Percentiles rank a stretch among this genome's conserved stretches.
These are phyloP conservation scores for Cenococcum geophilum DNA, from an alignment of 495 filamentous ascomycete species.

Conservation along the genomic window DNA sequence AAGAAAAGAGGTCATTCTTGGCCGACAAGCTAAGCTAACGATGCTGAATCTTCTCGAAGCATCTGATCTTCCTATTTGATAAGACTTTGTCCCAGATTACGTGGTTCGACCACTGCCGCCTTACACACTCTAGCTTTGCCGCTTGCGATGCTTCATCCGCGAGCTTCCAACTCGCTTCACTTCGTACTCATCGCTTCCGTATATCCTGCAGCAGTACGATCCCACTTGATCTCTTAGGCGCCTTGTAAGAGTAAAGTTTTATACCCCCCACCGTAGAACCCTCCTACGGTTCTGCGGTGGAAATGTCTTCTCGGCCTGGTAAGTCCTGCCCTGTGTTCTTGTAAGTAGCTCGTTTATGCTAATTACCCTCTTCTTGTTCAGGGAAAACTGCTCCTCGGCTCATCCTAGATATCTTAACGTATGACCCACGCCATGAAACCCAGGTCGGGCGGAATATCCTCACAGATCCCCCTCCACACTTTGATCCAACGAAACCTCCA, in stretches of 20 bases:
- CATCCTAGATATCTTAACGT: conserved; percentile 50
- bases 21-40: not conserved
- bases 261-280: not conserved
- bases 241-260: no score
- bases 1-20: not conserved
- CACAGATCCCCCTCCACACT: conserved; percentile 47
- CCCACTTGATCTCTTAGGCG: not conserved
- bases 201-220: not conserved
- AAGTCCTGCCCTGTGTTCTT: not conserved
- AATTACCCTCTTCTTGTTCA: conserved; percentile 20
- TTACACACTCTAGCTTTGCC: conserved; percentile 7
- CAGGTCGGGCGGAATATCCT: conserved; percentile 49
- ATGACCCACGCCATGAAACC: conserved; percentile 50
- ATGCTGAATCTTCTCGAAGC: not conserved
- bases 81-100: conserved; percentile 7
- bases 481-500: conserved; percentile 28
- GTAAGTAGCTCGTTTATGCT: not conserved
- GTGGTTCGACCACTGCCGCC: conserved; percentile 13
- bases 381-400: conserved; percentile 61
- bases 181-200: not conserved
- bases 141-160: conserved; percentile 18
- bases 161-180: not conserved
- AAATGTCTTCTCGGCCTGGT: conserved; percentile 22
- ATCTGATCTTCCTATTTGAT: not conserved
- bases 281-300: conserved; percentile 6